Conservation (phyloP, 371 early-diverging fungal genomes). For the Mortierella polycephala region DNA sequence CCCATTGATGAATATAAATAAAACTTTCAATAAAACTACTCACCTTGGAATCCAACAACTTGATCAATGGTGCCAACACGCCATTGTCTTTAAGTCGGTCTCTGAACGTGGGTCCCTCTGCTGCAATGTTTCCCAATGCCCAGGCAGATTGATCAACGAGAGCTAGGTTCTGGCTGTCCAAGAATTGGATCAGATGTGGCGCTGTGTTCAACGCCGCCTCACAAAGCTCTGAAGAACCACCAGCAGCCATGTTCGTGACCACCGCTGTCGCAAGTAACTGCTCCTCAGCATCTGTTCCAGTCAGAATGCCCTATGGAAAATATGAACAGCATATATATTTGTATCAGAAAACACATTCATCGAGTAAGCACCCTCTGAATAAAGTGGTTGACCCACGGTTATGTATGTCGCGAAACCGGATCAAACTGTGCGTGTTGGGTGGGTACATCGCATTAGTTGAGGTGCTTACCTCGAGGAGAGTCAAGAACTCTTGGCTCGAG, state of each 20-base stretch:
- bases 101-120: conserved; percentile 70
- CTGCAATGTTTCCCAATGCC: conserved; percentile 79
- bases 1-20: not conserved
- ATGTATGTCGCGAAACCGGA: not conserved
- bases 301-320: conserved; percentile 44
- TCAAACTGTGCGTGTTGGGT: not conserved
- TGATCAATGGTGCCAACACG: conserved; percentile 65
- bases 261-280: conserved; percentile 72
- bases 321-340: not conserved
- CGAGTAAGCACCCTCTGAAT: not conserved
- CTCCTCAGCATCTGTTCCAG: conserved; percentile 66
- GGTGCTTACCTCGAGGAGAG: conserved; percentile 33
- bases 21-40: not conserved
- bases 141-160: conserved; percentile 81
- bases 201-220: conserved; percentile 64
- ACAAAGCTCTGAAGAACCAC: conserved; percentile 64
- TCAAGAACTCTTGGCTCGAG: conserved; percentile 25
- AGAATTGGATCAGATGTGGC: conserved; percentile 68
- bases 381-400: not conserved
- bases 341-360: not conserved
- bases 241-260: conserved; percentile 69
- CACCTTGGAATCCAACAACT: conserved; percentile 63
- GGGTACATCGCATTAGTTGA: not conserved
- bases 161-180: conserved; percentile 66
- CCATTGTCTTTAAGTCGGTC: conserved; percentile 69